phyloP scores from a whole-genome alignment of 352 stramenopile species.

The Globisporangium emineosum region DNA sequence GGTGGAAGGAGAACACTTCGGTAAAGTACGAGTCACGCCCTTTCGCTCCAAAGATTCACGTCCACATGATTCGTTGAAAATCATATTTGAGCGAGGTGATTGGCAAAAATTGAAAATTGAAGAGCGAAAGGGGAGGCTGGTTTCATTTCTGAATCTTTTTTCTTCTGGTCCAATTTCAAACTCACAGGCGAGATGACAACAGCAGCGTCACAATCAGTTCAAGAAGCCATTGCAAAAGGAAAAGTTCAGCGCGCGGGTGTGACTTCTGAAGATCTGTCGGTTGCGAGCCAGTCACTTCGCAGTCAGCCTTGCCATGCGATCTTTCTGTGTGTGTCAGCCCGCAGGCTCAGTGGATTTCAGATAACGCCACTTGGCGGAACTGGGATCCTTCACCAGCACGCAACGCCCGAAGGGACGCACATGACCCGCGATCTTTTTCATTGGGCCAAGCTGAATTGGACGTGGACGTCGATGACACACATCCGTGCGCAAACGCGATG shows the following conservation, averaged over 20 bases:
- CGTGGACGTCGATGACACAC: no score
- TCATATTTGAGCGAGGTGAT: not conserved
- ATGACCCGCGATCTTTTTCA: not conserved
- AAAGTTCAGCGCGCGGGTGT: not conserved
- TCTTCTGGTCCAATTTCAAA: slow-evolving; percentile 3
- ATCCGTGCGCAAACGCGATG: no score
- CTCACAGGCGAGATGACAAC: slow-evolving; percentile 8
- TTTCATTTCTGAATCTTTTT: slow-evolving; percentile 17
- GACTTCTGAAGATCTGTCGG: slow-evolving; percentile 1
- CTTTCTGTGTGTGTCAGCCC: not conserved
- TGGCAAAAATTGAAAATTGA: not conserved
- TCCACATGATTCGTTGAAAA: slow-evolving; percentile 4
- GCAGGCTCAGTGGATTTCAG: not conserved
- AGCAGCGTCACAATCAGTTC: not conserved
- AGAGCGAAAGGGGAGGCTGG: not conserved
- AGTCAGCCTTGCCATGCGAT: not conserved
- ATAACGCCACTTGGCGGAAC: not conserved
- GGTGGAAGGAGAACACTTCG: not conserved
- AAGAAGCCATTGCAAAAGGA: not conserved
- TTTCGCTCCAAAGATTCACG: slow-evolving; percentile 16
- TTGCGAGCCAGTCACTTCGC: not conserved
- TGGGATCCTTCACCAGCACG: not conserved
- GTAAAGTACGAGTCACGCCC: slow-evolving; percentile 11
- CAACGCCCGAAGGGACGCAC: not conserved
- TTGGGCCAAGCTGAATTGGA: not conserved